phyloP scores from a whole-genome alignment of 257 asterid species.

The Scutellaria minor region DNA sequence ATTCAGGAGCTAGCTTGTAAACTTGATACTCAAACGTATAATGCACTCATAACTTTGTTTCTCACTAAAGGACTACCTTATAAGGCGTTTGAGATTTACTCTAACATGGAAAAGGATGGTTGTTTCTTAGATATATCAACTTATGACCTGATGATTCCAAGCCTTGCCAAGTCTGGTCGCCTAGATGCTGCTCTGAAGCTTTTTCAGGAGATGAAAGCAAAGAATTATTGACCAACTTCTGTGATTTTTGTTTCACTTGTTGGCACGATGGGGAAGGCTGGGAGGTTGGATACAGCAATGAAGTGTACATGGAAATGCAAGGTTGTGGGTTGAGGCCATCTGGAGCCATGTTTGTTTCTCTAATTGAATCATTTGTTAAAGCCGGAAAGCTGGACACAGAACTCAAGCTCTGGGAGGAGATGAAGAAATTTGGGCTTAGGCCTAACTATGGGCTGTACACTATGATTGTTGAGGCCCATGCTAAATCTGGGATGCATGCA shows the following conservation, averaged over 20 bases:
- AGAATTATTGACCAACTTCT: conserved; percentile 51
- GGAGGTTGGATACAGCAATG: conserved; percentile 85
- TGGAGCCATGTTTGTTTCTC: conserved; percentile 80
- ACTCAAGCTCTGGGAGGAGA: conserved; percentile 87
- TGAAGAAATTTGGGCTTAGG: conserved; percentile 86
- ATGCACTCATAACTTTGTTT: conserved; percentile 81
- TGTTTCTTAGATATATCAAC: conserved; percentile 81
- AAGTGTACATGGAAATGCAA: conserved; percentile 89
- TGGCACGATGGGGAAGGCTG: conserved; percentile 82
- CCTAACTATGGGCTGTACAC: conserved; percentile 95
- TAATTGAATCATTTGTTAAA: conserved; percentile 85
- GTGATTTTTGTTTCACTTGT: conserved; percentile 54
- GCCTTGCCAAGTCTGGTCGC: conserved; percentile 90
- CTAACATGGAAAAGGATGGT: conserved; percentile 62
- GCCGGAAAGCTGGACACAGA: conserved; percentile 91
- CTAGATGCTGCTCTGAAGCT: conserved; percentile 75
- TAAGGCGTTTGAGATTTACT: conserved; percentile 93
- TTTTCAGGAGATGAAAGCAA: conserved; percentile 59
- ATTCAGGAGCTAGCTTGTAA: conserved; percentile 75
- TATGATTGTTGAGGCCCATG: conserved; percentile 90
- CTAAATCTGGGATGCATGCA: conserved; percentile 96
- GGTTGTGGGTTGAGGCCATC: conserved; percentile 87
- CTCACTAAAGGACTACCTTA: conserved; percentile 80
- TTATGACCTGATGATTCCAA: conserved; percentile 90
- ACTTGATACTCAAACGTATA: conserved; percentile 76